Base-by-base conservation (phyloP, 805 yeast species). In the Pichia insulana region DNA sequence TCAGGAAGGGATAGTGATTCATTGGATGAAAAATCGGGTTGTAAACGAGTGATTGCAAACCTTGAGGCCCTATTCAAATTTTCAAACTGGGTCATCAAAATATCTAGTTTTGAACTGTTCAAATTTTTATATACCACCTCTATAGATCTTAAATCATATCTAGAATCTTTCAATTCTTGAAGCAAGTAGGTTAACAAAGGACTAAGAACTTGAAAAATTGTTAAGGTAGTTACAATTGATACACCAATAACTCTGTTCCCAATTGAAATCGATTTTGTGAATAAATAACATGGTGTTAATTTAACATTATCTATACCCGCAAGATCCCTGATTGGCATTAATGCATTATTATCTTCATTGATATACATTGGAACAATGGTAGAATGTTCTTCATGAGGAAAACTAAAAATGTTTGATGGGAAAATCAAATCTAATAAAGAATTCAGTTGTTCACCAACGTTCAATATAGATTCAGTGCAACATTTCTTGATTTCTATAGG, bases 341-440 rank as follows among this genome's bases (percentile, higher is more conserved):
- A 37, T 12, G 44, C 22, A 2, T 54, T 51, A 4, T 55, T 36
- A 5, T 35, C 22, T 2, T 40, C 26, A 37, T 57, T 51, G 4
- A 57, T 49, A 56, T 69, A 78, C 10, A 81, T 55, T 13, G 79
- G 67, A 47, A 79, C 73, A 7, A 73, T 54, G 0, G 85, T 78
- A 49, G 66, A 77, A 53, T 79, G 81, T 43, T 77, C 78, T n/a
- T 62, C 68, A 36, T 74, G 62, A 36, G 71, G 66, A 18, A 50
- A 55, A 37, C 63, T 63, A 31, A 60, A 63, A 49, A 80, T 80
- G 37, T 59, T 59, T 18, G 48, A 36, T 8, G 65, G 65, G 53
- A 58, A 55, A 2, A 57, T 36, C 4, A 53, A 30, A 34, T 52
- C 56, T 1, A 53, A 40, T 5, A 59, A 20, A 27, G 45, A 41